phyloP scores from a whole-genome alignment of 2,329 filamentous ascomycete species.

The Ceratocystis diversiconidia region DNA sequence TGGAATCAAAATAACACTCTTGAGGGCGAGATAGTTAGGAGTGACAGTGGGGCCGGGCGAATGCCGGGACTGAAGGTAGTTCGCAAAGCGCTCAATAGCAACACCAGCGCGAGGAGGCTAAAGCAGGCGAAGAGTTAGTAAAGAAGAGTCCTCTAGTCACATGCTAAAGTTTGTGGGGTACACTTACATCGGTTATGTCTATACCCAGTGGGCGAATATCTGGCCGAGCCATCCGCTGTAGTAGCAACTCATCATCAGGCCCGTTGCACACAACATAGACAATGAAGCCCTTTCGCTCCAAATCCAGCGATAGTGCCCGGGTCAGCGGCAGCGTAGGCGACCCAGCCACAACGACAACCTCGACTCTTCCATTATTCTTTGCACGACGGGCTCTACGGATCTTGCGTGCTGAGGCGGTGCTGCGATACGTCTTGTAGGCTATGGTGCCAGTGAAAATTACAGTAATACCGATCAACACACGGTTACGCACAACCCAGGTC shows the following conservation, averaged over 20 bases:
- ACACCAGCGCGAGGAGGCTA: slow-evolving; percentile 54
- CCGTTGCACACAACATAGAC: slow-evolving; percentile 80
- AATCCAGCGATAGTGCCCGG: slow-evolving; percentile 65
- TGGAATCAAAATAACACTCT: slow-evolving; percentile 71
- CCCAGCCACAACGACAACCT: slow-evolving; percentile 81
- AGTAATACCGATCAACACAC: slow-evolving; percentile 56
- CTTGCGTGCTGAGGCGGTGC: slow-evolving; percentile 45
- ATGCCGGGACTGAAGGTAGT: slow-evolving; percentile 60
- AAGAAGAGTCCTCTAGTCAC: no score
- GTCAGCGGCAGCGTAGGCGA: slow-evolving; percentile 73
- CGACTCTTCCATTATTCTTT: slow-evolving; percentile 64
- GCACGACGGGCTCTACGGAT: slow-evolving; percentile 64
- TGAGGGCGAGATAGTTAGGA: slow-evolving; percentile 60
- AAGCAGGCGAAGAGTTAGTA: background rate
- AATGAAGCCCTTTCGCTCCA: slow-evolving; percentile 84
- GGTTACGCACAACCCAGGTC: slow-evolving; percentile 59
- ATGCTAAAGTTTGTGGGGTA: no score
- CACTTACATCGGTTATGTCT: slow-evolving; percentile 63
- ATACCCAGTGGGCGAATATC: slow-evolving; percentile 74
- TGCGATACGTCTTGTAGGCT: slow-evolving; percentile 37
- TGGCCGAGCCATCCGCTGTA: slow-evolving; percentile 59
- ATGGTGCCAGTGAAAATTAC: slow-evolving; percentile 57
- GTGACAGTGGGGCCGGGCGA: slow-evolving; percentile 61
- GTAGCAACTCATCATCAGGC: slow-evolving; percentile 68
- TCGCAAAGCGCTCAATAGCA: slow-evolving; percentile 57